These are phyloP conservation scores for Dalbergia cochinchinensis DNA, from an alignment of 306 rosid genomes.

Conservation along the genomic window DNA sequence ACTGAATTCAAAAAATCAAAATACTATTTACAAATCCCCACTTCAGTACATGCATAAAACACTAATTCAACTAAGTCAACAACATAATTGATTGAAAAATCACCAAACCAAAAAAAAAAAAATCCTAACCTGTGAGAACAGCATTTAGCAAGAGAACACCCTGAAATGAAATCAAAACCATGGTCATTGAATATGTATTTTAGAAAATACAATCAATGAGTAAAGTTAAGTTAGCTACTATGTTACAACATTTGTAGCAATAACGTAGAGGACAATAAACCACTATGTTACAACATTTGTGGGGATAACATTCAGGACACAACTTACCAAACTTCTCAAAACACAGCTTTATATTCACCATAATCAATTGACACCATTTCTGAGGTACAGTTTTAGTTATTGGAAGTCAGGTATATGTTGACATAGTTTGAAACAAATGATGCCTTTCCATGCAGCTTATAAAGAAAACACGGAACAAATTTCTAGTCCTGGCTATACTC, in stretches of 20 bases:
- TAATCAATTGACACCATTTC: not conserved
- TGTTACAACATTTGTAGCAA: not conserved
- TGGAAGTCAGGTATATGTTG: not conserved
- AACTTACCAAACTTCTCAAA: not conserved
- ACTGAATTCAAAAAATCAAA: slow-evolving; percentile 59
- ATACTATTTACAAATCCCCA: slow-evolving; percentile 13
- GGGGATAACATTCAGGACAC: slow-evolving; percentile 13
- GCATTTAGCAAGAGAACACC: slow-evolving; percentile 96
- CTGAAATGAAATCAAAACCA: slow-evolving; percentile 56
- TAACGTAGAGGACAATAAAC: not conserved
- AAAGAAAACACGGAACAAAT: not conserved
- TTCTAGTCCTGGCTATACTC: not conserved
- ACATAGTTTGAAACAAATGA: not conserved
- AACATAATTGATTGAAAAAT: not conserved
- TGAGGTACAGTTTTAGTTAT: slow-evolving; percentile 1
- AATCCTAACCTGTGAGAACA: slow-evolving; percentile 92
- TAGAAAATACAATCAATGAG: not conserved
- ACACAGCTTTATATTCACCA: not conserved
- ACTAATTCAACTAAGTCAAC: slow-evolving; percentile 12
- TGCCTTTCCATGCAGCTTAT: not conserved
- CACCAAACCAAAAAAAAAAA: slow-evolving; percentile 22
- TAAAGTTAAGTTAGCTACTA: not conserved
- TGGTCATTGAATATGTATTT: slow-evolving; percentile 37
- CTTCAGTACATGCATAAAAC: slow-evolving; percentile 21
- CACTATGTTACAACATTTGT: not conserved